A percentile compares a stretch with the other conserved stretches of the same genome.
phyloP scores from a whole-genome alignment of 2,329 filamentous ascomycete species.

The Ceratocystis lukuohia region DNA sequence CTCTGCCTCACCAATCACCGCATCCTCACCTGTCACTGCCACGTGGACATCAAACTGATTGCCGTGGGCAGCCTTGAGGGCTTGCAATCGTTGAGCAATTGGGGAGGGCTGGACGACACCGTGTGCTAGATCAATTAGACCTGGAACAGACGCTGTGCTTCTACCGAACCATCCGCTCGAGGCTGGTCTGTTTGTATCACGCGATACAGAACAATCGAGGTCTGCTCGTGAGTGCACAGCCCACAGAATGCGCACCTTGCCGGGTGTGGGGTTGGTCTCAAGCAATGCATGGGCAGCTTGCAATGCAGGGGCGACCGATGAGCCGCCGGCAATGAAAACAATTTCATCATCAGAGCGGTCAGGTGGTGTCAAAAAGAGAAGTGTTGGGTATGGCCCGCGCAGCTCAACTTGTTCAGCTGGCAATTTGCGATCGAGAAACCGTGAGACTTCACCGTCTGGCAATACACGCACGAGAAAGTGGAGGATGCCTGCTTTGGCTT shows the following conservation, averaged over 20 bases:
- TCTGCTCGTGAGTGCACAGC: slow-evolving; percentile 51
- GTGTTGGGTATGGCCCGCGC: slow-evolving; percentile 65
- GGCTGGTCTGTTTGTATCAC: not conserved
- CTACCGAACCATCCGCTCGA: slow-evolving; percentile 20
- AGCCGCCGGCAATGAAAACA: slow-evolving; percentile 82
- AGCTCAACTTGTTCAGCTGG: slow-evolving; percentile 55
- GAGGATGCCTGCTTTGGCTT: slow-evolving; percentile 34
- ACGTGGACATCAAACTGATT: slow-evolving; percentile 53
- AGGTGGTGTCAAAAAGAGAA: slow-evolving; percentile 32
- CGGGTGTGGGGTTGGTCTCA: slow-evolving; percentile 23
- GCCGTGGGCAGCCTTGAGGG: slow-evolving; percentile 44
- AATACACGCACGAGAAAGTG: slow-evolving; percentile 70
- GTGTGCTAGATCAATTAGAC: slow-evolving; percentile 20
- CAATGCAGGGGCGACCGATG: slow-evolving; percentile 79
- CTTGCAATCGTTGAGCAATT: slow-evolving; percentile 49
- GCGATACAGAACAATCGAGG: slow-evolving; percentile 28
- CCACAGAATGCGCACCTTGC: slow-evolving; percentile 62
- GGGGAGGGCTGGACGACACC: slow-evolving; percentile 28
- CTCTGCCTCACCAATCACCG: slow-evolving; percentile 43
- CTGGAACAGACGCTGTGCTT: slow-evolving; percentile 10
- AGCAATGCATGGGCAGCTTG: slow-evolving; percentile 59
- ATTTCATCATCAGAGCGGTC: slow-evolving; percentile 32
- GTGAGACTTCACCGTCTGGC: slow-evolving; percentile 69
- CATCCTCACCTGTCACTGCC: slow-evolving; percentile 69
- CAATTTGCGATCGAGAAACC: slow-evolving; percentile 56